These are phyloP conservation scores for Dendrobium officinale DNA, from an alignment of 106 monocot genomes.

Conservation along the genomic window DNA sequence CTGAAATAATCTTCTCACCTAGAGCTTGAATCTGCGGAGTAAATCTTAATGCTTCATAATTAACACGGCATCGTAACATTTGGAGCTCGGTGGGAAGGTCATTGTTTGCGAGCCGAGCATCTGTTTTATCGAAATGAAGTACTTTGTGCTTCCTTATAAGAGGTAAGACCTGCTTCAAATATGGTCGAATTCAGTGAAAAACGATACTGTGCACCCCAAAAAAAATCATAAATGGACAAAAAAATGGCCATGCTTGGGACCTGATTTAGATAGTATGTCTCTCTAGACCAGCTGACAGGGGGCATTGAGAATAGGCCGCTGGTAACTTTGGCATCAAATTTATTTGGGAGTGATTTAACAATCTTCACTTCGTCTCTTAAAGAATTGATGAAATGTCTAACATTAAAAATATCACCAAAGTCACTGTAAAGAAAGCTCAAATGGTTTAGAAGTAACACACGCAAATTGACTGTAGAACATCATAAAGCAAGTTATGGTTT, in stretches of 20 bases:
- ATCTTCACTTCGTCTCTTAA: conserved; percentile 88
- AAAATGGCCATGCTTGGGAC: conserved; percentile 11
- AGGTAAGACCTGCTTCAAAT: conserved; percentile 54
- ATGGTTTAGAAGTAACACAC: not conserved
- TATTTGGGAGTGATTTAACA: conserved; percentile 51
- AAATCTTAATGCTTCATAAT: conserved; percentile 71
- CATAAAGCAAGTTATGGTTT: not conserved
- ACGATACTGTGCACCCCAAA: not conserved
- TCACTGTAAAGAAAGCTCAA: conserved; percentile 39
- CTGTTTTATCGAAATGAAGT: conserved; percentile 76
- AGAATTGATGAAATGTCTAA: conserved; percentile 75
- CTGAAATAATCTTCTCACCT: conserved; percentile 60
- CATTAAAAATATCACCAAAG: conserved; percentile 86
- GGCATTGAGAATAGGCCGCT: conserved; percentile 43
- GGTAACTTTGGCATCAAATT: conserved; percentile 19
- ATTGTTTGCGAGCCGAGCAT: conserved; percentile 87
- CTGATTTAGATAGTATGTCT: conserved; percentile 73
- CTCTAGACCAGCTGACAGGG: conserved; percentile 88
- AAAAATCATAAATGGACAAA: not conserved
- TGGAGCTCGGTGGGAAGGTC: conserved; percentile 57
- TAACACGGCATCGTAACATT: conserved; percentile 76
- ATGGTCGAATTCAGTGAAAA: not conserved
- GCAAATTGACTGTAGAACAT: not conserved
- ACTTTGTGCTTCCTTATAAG: conserved; percentile 67
- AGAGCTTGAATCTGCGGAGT: conserved; percentile 65